Base-by-base conservation (phyloP, 2,329 filamentous ascomycete species). In the Sporothrix phasma region DNA sequence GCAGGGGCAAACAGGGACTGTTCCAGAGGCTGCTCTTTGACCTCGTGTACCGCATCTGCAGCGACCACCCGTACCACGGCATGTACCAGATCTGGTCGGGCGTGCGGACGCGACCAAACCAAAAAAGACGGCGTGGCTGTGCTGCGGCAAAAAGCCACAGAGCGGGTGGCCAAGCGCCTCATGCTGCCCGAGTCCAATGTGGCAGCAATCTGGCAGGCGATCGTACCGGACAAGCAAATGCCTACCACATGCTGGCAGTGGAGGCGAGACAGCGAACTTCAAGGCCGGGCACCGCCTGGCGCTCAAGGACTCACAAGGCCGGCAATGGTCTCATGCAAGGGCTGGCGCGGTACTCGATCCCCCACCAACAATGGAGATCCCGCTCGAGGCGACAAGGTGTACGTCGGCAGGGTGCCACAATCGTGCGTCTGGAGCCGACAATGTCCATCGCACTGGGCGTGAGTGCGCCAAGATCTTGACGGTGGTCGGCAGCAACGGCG, bases 61-160 rank as follows among this genome's bases (percentile, higher is more conserved):
- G 84, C 11, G 92, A 99, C 64, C 94, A 99, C 75, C 95, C 94
- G 0, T 96, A 92, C 73, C 95, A 99, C 72, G 92, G 92, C 58
- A 93, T 97, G 86, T 96, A 99, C 73, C 92, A 97, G 70, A 90
- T 99, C 47, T 97, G 93, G 79, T 90, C 92, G 2, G 87, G 88
- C 24, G 86, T 84, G 51, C 89, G 87, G 70, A 85, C 83, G 61
- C 87, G 86, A 66, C 83, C 82, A 60, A 86, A 87, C 69, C 80
- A 80, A 61, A 87, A n/a, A 88, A 69, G 93, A 97, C 68, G 84
- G 88, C 46, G 83, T 88, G 3, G 89, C 90, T 0, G 78, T 86
- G 22, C 88, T 88, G 4, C 86, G 94, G 58, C 85, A 88, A 69
- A 81, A 80, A 67, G 92, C 92, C 15, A 91, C 92, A 1, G 83